phyloP scores from a whole-genome alignment of 257 asterid species.

The Apocynum venetum region DNA sequence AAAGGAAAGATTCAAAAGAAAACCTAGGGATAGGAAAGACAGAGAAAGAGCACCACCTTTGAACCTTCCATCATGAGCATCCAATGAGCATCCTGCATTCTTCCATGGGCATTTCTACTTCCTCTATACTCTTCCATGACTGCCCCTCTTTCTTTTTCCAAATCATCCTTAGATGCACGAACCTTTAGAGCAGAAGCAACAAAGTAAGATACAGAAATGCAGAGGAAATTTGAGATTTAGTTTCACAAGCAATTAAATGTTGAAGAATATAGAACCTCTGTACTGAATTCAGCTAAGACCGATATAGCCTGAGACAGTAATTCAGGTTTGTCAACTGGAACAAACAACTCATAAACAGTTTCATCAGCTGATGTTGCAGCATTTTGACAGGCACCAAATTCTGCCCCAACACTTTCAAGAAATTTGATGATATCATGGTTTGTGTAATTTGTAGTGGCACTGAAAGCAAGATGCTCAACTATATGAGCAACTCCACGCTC shows the following conservation, averaged over 20 bases:
- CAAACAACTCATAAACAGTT: slow-evolving; percentile 87
- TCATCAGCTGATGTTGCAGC: slow-evolving; percentile 91
- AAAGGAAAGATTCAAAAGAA: background rate
- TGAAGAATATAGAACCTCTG: slow-evolving; percentile 55
- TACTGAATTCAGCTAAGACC: slow-evolving; percentile 84
- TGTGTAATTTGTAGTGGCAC: slow-evolving; percentile 86
- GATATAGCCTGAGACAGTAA: slow-evolving; percentile 84
- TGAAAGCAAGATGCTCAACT: slow-evolving; percentile 94
- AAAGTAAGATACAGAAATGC: slow-evolving; percentile 6
- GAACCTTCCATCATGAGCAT: slow-evolving; percentile 97
- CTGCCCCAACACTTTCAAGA: slow-evolving; percentile 94
- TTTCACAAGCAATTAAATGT: slow-evolving; percentile 8
- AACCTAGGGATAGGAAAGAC: background rate
- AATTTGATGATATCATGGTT: slow-evolving; percentile 88
- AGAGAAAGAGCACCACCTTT: slow-evolving; percentile 37
- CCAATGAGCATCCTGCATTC: slow-evolving; percentile 99
- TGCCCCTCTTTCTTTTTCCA: slow-evolving; percentile 97
- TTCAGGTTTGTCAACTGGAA: slow-evolving; percentile 92
- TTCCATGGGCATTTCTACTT: slow-evolving; percentile 81
- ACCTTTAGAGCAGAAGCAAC: slow-evolving; percentile 42
- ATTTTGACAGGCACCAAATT: slow-evolving; percentile 95
- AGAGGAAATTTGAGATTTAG: slow-evolving; percentile 5
- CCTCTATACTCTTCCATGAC: slow-evolving; percentile 89
- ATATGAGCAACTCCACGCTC: slow-evolving; percentile 99
- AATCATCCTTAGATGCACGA: slow-evolving; percentile 68